These are phyloP conservation scores for Aureobasidium subglaciale DNA, from an alignment of 2,329 filamentous ascomycete species.

Conservation along the genomic window DNA sequence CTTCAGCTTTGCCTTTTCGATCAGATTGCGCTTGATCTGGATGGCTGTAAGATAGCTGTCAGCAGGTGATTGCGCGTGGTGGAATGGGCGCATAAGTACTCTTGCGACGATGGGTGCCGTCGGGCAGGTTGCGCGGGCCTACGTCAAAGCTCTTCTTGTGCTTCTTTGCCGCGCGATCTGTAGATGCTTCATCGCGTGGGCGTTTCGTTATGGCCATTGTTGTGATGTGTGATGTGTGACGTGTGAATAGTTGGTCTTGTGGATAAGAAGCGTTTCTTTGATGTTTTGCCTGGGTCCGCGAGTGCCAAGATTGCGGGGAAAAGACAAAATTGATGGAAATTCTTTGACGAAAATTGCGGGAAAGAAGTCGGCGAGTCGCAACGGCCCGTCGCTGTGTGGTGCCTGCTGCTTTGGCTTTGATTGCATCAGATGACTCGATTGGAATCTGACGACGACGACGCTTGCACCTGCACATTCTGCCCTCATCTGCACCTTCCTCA, in stretches of 20 bases:
- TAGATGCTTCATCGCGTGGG: constrained; percentile 4
- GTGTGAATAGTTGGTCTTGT: neutral
- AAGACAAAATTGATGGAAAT: neutral
- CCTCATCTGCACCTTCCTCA: too few relatives aligned
- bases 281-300: neutral
- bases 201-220: constrained; percentile 6
- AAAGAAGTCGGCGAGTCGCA: too few relatives aligned
- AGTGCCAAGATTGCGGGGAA: neutral
- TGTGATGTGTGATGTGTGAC: neutral
- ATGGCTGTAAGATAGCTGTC: constrained; percentile 49
- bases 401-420: neutral
- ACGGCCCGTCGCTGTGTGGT: neutral
- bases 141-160: constrained; percentile 69
- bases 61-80: neutral
- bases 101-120: constrained; percentile 82
- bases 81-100: constrained; percentile 33
- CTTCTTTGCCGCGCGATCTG: constrained; percentile 39
- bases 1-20: constrained; percentile 87
- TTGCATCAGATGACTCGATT: constrained; percentile 15
- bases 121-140: constrained; percentile 82
- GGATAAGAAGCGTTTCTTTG: neutral
- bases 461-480: neutral
- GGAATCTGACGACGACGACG: neutral
- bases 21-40: constrained; percentile 83
- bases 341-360: neutral